These are phyloP conservation scores for Barnettozyma sucrosica DNA, from an alignment of 805 yeast genomes.

Conservation along the genomic window DNA sequence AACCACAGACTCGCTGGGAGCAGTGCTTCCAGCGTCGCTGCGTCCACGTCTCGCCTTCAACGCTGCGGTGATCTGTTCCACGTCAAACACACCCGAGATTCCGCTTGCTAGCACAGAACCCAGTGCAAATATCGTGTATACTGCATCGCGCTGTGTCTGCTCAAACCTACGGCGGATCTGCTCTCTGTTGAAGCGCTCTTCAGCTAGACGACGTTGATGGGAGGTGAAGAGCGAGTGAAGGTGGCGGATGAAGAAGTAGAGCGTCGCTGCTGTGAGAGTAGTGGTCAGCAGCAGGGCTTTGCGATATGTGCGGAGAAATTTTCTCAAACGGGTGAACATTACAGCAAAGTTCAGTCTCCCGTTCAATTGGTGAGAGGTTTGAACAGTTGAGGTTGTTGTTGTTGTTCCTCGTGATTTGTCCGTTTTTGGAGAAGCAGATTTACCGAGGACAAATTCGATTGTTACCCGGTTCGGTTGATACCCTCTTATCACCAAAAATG, in stretches of 20 bases:
- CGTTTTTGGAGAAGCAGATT: neutral
- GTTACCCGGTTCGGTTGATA: neutral
- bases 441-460: neutral
- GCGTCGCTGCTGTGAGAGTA: slow-evolving; percentile 28
- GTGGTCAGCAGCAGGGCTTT: slow-evolving; percentile 30
- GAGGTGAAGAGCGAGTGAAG: slow-evolving; percentile 40
- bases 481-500: neutral
- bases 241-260: slow-evolving; percentile 39
- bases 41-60: slow-evolving; percentile 54
- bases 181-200: slow-evolving; percentile 56
- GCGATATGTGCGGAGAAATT: slow-evolving; percentile 39
- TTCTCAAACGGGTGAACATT: slow-evolving; percentile 22
- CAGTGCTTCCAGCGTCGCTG: slow-evolving; percentile 14
- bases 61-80: slow-evolving; percentile 66
- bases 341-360: neutral
- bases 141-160: slow-evolving; percentile 89
- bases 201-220: slow-evolving; percentile 45
- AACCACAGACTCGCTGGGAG: slow-evolving; percentile 1
- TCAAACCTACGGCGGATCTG: slow-evolving; percentile 77
- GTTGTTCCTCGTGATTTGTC: neutral
- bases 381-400: neutral
- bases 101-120: slow-evolving; percentile 71
- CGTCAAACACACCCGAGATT: slow-evolving; percentile 55
- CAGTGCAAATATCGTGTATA: slow-evolving; percentile 75
- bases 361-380: neutral